Evolutionary conservation across 148 eudicot species (phyloP).

Genomic region (Fagopyrum tataricum): DNA sequence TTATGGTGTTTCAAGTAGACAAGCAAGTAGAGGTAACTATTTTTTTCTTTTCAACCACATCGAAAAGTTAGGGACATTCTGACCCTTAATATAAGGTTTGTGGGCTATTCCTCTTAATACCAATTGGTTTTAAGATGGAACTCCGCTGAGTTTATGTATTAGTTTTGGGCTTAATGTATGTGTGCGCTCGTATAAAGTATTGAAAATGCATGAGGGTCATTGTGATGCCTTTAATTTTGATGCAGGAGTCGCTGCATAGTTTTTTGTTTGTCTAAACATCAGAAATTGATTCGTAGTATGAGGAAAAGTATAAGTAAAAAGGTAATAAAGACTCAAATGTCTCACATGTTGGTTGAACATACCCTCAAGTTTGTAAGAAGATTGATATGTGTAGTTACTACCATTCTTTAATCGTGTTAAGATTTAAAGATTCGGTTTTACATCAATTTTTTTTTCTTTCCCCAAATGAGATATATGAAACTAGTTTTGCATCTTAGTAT

Average conservation of each 20-base stretch:
- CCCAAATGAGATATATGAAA: neutral
- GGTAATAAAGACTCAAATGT: constrained; percentile 20
- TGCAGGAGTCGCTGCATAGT: constrained; percentile 72
- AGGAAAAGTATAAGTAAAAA: constrained; percentile 20
- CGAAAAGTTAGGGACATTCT: no score
- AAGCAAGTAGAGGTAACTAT: constrained; percentile 62
- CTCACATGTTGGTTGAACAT: constrained; percentile 22
- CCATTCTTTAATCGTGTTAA: neutral
- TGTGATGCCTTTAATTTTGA: neutral
- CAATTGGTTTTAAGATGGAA: no score
- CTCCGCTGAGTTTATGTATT: no score
- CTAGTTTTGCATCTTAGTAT: neutral
- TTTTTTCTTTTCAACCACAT: neutral
- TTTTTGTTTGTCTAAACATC: constrained; percentile 22
- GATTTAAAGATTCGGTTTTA: neutral
- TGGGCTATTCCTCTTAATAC: no score
- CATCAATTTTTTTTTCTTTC: neutral
- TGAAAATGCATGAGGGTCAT: neutral
- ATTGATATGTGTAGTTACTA: neutral
- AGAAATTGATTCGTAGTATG: constrained; percentile 29
- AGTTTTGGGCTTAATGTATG: no score
- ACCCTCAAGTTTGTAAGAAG: constrained; percentile 26
- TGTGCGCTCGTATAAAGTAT: no score
- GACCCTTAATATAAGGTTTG: no score
- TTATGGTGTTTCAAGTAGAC: constrained; percentile 55